Conservation (phyloP, 768 basidiomycete genomes). For the Brasilioporus rufonigricans region DNA sequence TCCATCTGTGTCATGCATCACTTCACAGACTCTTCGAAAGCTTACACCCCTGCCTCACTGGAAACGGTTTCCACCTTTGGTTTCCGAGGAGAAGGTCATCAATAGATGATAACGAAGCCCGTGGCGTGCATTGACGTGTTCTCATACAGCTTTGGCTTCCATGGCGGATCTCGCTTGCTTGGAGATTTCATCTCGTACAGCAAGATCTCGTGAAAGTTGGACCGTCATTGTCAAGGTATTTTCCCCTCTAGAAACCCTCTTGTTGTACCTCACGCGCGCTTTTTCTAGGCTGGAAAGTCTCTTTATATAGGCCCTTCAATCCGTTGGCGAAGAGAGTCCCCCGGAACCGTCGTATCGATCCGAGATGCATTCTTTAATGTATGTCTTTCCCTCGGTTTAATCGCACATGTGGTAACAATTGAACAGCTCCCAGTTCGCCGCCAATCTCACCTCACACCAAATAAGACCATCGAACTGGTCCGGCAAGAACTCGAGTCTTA, state of each 20-base stretch:
- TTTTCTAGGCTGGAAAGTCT: conserved; percentile 54
- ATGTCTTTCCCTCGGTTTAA: conserved; percentile 22
- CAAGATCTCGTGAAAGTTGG: conserved; percentile 61
- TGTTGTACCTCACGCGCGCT: not conserved
- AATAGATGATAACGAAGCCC: not conserved
- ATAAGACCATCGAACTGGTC: conserved; percentile 62
- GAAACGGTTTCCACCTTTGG: conserved; percentile 70
- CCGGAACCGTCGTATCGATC: conserved; percentile 80
- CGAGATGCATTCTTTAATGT: conserved; percentile 92
- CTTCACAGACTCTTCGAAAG: conserved; percentile 68
- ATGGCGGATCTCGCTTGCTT: conserved; percentile 75
- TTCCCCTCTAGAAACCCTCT: not conserved
- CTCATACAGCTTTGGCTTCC: conserved; percentile 70
- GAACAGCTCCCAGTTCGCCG: conserved; percentile 78
- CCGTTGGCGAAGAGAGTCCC: conserved; percentile 68
- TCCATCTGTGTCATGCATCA: not conserved
- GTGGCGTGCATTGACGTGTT: conserved; percentile 7
- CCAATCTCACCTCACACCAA: conserved; percentile 58
- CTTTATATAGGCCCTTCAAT: conserved; percentile 73
- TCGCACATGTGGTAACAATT: conserved; percentile 4
- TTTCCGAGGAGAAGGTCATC: conserved; percentile 88
- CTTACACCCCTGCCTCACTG: conserved; percentile 49
- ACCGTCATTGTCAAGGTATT: conserved; percentile 75
- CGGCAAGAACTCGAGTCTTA: conserved; percentile 70
- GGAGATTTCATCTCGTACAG: conserved; percentile 80